A percentile compares a stretch with the other conserved stretches of the same genome.
phyloP scores from a whole-genome alignment of 352 stramenopile species.

The Phytophthora palmivora region DNA sequence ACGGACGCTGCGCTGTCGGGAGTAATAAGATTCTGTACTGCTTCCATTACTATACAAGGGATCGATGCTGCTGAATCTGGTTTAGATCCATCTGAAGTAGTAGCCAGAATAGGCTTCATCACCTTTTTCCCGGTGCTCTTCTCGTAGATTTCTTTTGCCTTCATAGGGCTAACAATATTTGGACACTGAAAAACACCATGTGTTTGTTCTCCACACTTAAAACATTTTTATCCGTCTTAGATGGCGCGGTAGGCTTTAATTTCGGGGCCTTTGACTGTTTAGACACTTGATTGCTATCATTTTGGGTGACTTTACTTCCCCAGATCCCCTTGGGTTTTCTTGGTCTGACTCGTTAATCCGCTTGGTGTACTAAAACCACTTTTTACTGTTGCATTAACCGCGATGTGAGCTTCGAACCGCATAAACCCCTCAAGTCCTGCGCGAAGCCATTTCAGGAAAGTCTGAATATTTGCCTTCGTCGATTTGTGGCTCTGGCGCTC shows the following conservation, averaged over 20 bases:
- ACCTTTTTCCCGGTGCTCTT: too few relatives aligned
- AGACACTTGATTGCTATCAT: too few relatives aligned
- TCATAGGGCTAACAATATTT: too few relatives aligned
- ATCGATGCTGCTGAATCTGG: background rate
- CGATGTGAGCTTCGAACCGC: too few relatives aligned
- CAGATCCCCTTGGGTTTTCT: too few relatives aligned
- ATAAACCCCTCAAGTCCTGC: background rate
- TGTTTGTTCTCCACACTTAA: conserved; percentile 7
- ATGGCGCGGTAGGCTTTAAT: fast-evolving
- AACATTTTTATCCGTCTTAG: background rate
- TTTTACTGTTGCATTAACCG: background rate
- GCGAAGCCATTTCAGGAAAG: background rate
- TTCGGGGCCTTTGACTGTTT: too few relatives aligned
- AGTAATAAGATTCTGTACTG: background rate
- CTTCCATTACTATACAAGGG: conserved; percentile 12
- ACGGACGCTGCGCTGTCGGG: conserved; percentile 13
- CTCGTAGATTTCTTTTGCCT: too few relatives aligned
- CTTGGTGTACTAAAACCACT: too few relatives aligned
- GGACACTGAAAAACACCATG: conserved; percentile 20
- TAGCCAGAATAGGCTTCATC: too few relatives aligned
- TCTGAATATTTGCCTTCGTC: background rate
- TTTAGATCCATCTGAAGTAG: too few relatives aligned
- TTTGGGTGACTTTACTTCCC: too few relatives aligned
- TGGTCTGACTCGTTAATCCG: background rate
- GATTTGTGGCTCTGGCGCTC: background rate